Percentiles rank a stretch among this genome's conserved stretches.
phyloP scores from a whole-genome alignment of 495 filamentous ascomycete genomes.

The Penicillium salamii region DNA sequence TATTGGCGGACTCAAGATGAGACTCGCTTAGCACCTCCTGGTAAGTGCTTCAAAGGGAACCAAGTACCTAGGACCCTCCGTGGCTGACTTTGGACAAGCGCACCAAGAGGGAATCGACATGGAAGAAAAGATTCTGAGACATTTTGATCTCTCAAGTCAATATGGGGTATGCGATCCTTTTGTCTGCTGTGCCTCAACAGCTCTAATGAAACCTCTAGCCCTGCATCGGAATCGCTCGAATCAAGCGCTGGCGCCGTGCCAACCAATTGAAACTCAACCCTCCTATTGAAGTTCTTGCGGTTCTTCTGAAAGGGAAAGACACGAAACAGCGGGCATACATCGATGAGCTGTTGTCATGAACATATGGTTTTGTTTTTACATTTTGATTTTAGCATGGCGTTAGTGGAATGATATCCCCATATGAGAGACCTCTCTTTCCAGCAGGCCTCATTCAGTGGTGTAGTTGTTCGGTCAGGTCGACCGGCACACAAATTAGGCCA shows the following conservation, averaged over 20 bases:
- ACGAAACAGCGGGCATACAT: constrained; percentile 65
- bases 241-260: constrained; percentile 87
- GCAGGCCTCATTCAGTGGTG: background rate
- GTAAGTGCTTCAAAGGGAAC: constrained; percentile 23
- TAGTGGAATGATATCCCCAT: background rate
- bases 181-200: background rate
- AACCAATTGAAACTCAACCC: constrained; percentile 74
- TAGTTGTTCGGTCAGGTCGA: too few relatives aligned
- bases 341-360: constrained; percentile 68
- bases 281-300: constrained; percentile 87
- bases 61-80: background rate
- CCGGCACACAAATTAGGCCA: too few relatives aligned
- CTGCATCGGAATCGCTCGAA: constrained; percentile 77
- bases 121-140: constrained; percentile 80
- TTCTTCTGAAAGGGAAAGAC: constrained; percentile 67
- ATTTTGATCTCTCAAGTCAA: constrained; percentile 84
- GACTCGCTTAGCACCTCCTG: constrained; percentile 51
- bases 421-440: background rate
- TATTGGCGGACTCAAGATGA: constrained; percentile 73
- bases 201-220: constrained; percentile 53
- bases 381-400: constrained; percentile 1
- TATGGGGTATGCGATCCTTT: constrained; percentile 70
- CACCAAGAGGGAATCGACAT: constrained; percentile 70
- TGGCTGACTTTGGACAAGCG: constrained; percentile 36
- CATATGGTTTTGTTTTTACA: background rate